Conservation (phyloP, 371 early-diverging fungal species). For the Circinella minor region DNA sequence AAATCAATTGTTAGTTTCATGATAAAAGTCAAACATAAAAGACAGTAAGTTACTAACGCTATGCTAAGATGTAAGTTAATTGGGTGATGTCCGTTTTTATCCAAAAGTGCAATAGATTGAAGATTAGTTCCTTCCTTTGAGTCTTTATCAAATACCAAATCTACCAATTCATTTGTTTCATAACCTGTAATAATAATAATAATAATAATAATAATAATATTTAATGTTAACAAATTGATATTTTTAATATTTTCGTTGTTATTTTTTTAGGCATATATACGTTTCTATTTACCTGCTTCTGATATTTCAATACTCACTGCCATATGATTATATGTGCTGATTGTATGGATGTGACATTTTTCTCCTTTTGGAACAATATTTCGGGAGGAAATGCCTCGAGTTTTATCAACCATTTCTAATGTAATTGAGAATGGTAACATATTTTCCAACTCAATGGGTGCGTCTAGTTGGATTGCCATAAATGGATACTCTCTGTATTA, state of each 20-base stretch:
- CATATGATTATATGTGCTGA: constrained; percentile 64
- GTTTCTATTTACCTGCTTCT: constrained; percentile 46
- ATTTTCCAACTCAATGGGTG: constrained; percentile 86
- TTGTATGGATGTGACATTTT: constrained; percentile 62
- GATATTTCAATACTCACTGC: constrained; percentile 65
- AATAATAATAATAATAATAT: background rate
- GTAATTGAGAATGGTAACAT: constrained; percentile 78
- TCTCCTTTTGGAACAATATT: constrained; percentile 56
- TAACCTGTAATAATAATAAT: constrained; percentile 4
- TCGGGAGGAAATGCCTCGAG: constrained; percentile 46
- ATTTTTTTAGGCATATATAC: background rate
- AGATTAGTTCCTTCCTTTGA: background rate
- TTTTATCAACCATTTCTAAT: constrained; percentile 39
- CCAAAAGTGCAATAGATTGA: background rate
- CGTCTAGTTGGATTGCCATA: constrained; percentile 68
- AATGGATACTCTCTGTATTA: constrained; percentile 60
- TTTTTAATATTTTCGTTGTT: background rate
- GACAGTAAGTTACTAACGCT: constrained; percentile 1
- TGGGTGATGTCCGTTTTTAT: background rate
- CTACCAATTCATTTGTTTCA: constrained; percentile 2
- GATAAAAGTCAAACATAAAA: background rate
- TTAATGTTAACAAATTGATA: background rate
- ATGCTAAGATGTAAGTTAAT: background rate
- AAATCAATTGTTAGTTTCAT: too few species aligned
- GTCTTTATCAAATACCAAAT: background rate